Base-by-base conservation (phyloP, 139 green algal genomes). In the Volvox africanus region DNA sequence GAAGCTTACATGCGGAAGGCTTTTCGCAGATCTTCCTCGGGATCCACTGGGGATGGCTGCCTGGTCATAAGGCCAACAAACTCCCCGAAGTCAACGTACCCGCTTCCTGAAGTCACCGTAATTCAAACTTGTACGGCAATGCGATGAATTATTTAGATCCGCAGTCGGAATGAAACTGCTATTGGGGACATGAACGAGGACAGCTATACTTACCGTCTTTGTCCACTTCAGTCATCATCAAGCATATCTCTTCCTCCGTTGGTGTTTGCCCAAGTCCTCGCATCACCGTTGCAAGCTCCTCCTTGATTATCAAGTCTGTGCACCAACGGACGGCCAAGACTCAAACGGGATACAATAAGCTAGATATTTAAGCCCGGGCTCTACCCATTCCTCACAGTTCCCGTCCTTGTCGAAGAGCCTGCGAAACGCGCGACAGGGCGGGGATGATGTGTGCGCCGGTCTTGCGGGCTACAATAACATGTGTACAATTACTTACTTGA, bases 161-260 rank as follows among this genome's bases (percentile, higher is more conserved):
- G 24, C 22, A 75, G 22, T 75, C 67, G 24, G 14, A 28, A 28
- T 28, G 67, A 26, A 26, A 36, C 62, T 21, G 77, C 22, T n/a
- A n/a, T n/a, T n/a, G 28, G 22, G 6, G 62, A 83, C 75, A 36
- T 33, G 16, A 24, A 32, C 78, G 36, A n/a, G n/a, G n/a, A n/a
- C n/a, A n/a, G n/a, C n/a, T n/a, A n/a, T n/a, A n/a, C n/a, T n/a
- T 62, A 87, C 98, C 98, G 89, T 99, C 98, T 28, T 97, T 97
- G 91, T 99, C 98, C 37, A 99, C 98, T 94, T 99, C 98, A 86
- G 98, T 99, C 90, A 99, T 99, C 98, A 99, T 99, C 71, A 99
- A 97, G 92, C 99, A 95, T 82, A 99, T 95, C 95, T 99, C 98
- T 9, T 97, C 98, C 93, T 99, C 97, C 9, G 98, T 99, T 21